These are phyloP conservation scores for Aspergillus amoenus DNA, from an alignment of 2,329 filamentous ascomycete genomes.

Conservation along the genomic window DNA sequence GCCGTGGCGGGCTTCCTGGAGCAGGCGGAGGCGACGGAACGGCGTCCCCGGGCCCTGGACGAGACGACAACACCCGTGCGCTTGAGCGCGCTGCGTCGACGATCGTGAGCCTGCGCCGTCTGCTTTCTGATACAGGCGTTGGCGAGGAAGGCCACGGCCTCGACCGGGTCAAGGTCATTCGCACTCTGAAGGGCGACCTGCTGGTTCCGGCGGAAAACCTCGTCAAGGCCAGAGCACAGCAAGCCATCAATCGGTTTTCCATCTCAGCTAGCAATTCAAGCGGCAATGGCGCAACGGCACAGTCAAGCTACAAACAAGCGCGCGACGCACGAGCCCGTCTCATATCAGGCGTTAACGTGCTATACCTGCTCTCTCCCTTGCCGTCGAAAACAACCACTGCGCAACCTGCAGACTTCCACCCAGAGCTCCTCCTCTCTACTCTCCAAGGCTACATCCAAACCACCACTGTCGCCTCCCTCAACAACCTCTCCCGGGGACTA, in stretches of 20 bases:
- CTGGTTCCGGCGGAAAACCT: conserved; percentile 70
- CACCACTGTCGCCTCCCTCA: conserved; percentile 74
- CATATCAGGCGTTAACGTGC: conserved; percentile 69
- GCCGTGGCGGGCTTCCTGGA: conserved; percentile 32
- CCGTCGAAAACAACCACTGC: conserved; percentile 49
- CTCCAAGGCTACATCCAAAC: conserved; percentile 81
- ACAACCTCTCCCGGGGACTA: conserved; percentile 71
- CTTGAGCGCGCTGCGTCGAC: conserved; percentile 82
- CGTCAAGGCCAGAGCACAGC: conserved; percentile 71
- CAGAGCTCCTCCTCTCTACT: conserved; percentile 70
- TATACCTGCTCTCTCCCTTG: conserved; percentile 79
- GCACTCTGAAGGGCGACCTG: conserved; percentile 67
- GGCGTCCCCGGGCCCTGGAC: conserved; percentile 31
- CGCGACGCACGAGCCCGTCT: conserved; percentile 76
- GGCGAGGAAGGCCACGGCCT: conserved; percentile 76
- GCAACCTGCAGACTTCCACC: conserved; percentile 53
- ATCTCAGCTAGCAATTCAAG: conserved; percentile 54
- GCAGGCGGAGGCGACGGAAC: conserved; percentile 35
- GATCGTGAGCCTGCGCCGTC: conserved; percentile 70
- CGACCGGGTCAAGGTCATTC: conserved; percentile 70
- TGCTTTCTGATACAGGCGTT: conserved; percentile 65
- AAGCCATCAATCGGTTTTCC: conserved; percentile 80
- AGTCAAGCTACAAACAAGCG: conserved; percentile 56
- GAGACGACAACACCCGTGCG: conserved; percentile 74
- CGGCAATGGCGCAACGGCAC: conserved; percentile 28